phyloP scores from a whole-genome alignment of 306 rosid genomes.

The Fragaria iinumae region DNA sequence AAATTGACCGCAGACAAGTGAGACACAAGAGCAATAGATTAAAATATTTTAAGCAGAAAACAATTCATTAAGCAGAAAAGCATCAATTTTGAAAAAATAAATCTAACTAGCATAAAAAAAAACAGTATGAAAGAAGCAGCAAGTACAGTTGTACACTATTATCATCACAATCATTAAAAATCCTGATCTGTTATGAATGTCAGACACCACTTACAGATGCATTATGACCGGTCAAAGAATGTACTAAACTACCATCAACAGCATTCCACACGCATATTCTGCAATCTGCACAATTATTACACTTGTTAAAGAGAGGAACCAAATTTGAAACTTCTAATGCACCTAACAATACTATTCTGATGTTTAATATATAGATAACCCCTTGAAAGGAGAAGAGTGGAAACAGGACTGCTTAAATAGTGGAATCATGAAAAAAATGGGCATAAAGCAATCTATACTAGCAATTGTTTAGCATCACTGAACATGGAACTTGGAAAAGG shows the following conservation, averaged over 20 bases:
- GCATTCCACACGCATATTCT: conserved; percentile 98
- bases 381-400: not conserved
- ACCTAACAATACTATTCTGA: not conserved
- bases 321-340: not conserved
- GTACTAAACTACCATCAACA: conserved; percentile 92
- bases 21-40: conserved; percentile 28
- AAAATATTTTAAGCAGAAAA: conserved; percentile 19
- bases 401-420: not conserved
- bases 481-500: not conserved
- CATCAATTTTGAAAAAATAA: conserved; percentile 4
- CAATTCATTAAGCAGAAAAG: conserved; percentile 14
- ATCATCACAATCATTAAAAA: not conserved
- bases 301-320: not conserved
- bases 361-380: not conserved
- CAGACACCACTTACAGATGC: conserved; percentile 55
- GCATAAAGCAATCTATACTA: not conserved
- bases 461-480: not conserved
- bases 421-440: not conserved
- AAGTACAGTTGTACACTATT: not conserved
- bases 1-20: conserved; percentile 31
- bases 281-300: conserved; percentile 55
- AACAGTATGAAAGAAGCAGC: not conserved
- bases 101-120: not conserved
- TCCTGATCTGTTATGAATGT: conserved; percentile 5
- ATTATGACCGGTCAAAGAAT: conserved; percentile 85